Evolutionary conservation across 1,284 basidiomycete genomes (phyloP).

Genomic region (Coniferiporia sulphurascens): DNA sequence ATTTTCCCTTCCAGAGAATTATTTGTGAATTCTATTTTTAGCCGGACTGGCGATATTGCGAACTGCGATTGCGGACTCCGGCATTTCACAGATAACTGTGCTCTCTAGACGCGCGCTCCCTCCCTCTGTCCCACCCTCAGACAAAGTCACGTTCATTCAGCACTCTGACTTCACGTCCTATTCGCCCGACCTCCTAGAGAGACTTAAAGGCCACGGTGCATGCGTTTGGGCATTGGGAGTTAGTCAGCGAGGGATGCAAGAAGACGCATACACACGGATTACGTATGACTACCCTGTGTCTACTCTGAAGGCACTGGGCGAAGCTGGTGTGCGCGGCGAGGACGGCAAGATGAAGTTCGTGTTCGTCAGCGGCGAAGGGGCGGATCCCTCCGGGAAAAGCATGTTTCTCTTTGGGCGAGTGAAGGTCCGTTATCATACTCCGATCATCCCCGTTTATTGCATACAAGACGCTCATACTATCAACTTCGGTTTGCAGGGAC

Average conservation of each 20-base stretch:
- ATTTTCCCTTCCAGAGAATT: conserved; percentile 5
- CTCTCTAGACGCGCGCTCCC: conserved; percentile 30
- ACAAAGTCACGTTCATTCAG: conserved; percentile 27
- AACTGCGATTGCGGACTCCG: conserved; percentile 31
- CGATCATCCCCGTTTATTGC: neutral
- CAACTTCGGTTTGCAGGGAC: conserved; percentile 1
- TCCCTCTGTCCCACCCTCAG: conserved; percentile 28
- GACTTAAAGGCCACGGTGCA: conserved; percentile 34
- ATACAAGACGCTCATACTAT: neutral
- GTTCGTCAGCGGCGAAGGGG: conserved; percentile 31
- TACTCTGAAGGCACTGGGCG: conserved; percentile 30
- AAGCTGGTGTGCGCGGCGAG: conserved; percentile 26
- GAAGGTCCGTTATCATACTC: conserved; percentile 26
- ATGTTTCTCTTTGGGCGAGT: conserved; percentile 29
- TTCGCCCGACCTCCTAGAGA: conserved; percentile 27
- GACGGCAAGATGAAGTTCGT: conserved; percentile 31
- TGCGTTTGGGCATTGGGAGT: conserved; percentile 39
- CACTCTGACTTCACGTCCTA: conserved; percentile 34
- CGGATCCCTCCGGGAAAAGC: conserved; percentile 30
- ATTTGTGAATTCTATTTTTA: conserved; percentile 16
- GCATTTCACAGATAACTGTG: conserved; percentile 32
- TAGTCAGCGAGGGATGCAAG: conserved; percentile 29
- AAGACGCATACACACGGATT: conserved; percentile 34
- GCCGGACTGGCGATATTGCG: conserved; percentile 37
- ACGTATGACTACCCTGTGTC: conserved; percentile 34